Conservation (phyloP, 2,329 filamentous ascomycete genomes). For the Macrophomina tecta region DNA sequence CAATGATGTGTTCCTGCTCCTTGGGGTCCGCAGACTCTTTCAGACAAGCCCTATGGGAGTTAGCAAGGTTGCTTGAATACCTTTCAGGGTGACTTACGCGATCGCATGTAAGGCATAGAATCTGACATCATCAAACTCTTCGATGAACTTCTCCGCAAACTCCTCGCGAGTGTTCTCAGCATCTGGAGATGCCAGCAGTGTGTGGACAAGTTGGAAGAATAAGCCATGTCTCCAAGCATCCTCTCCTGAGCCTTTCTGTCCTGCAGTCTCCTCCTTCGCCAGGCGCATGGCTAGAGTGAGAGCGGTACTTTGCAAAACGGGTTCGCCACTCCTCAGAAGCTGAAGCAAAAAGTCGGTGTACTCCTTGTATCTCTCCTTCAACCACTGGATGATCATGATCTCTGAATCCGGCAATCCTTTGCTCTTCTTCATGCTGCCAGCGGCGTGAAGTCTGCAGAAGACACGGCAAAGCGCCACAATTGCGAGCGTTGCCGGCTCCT, state of each 20-base stretch:
- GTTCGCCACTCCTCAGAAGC: constrained; percentile 66
- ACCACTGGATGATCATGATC: constrained; percentile 74
- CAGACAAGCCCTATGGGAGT: constrained; percentile 12
- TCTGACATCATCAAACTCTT: constrained; percentile 81
- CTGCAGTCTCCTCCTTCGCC: constrained; percentile 77
- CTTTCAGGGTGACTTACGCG: constrained; percentile 60
- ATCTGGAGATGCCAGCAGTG: constrained; percentile 64
- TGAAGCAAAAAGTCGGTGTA: constrained; percentile 67
- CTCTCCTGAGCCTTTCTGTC: constrained; percentile 65
- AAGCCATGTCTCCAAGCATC: constrained; percentile 73
- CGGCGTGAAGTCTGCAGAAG: constrained; percentile 80
- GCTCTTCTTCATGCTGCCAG: constrained; percentile 71
- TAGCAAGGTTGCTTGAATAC: neutral
- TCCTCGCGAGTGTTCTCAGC: constrained; percentile 68
- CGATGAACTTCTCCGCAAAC: constrained; percentile 79
- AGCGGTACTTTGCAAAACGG: constrained; percentile 69
- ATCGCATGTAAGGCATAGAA: constrained; percentile 81
- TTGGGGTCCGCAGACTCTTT: constrained; percentile 12
- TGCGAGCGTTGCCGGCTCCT: constrained; percentile 68
- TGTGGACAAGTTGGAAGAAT: constrained; percentile 68
- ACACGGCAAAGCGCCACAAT: constrained; percentile 84
- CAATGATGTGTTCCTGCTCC: constrained; percentile 52
- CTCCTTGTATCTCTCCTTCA: constrained; percentile 75
- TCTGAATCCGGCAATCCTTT: constrained; percentile 75
- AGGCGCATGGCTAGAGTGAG: constrained; percentile 83